Conservation (phyloP, 805 yeast species). For the Lipomyces lipofer region DNA sequence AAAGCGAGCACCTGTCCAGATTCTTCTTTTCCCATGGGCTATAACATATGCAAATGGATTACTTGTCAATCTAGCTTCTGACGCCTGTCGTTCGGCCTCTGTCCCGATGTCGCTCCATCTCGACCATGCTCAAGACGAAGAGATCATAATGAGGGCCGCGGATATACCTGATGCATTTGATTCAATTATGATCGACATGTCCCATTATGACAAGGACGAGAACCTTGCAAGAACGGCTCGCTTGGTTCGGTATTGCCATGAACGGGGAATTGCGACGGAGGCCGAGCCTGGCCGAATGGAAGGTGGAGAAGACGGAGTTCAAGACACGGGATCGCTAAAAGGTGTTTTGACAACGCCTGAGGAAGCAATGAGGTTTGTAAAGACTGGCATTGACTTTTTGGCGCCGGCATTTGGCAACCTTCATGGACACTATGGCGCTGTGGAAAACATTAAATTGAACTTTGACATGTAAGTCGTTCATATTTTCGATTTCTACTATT, state of each 20-base stretch:
- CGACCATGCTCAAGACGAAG: slow-evolving; percentile 16
- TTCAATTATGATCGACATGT: slow-evolving; percentile 20
- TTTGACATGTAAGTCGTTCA: too few relatives aligned
- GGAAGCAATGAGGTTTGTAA: slow-evolving; percentile 8
- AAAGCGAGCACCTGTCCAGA: slow-evolving; percentile 5
- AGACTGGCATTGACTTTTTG: slow-evolving; percentile 13
- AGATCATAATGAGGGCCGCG: slow-evolving; percentile 8
- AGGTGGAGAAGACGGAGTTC: slow-evolving; percentile 19
- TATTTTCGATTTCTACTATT: too few relatives aligned
- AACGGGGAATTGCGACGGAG: slow-evolving; percentile 13
- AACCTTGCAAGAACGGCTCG: slow-evolving; percentile 11
- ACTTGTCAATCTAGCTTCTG: slow-evolving; percentile 10
- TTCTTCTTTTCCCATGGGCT: slow-evolving; percentile 14
- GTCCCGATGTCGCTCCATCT: slow-evolving; percentile 13
- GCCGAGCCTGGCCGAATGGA: slow-evolving; percentile 22
- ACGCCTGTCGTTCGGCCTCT: slow-evolving; percentile 4
- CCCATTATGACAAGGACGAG: slow-evolving; percentile 15
- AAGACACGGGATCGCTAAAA: slow-evolving; percentile 8
- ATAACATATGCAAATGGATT: slow-evolving; percentile 8
- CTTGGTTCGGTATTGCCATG: slow-evolving; percentile 10
- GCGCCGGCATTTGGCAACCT: slow-evolving; percentile 20
- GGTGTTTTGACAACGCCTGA: slow-evolving; percentile 18
- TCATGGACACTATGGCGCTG: slow-evolving; percentile 14
- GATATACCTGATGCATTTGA: slow-evolving; percentile 10
- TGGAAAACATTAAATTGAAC: slow-evolving; percentile 5